phyloP scores from a whole-genome alignment of 352 stramenopile species.

The Pythium brassicae region DNA sequence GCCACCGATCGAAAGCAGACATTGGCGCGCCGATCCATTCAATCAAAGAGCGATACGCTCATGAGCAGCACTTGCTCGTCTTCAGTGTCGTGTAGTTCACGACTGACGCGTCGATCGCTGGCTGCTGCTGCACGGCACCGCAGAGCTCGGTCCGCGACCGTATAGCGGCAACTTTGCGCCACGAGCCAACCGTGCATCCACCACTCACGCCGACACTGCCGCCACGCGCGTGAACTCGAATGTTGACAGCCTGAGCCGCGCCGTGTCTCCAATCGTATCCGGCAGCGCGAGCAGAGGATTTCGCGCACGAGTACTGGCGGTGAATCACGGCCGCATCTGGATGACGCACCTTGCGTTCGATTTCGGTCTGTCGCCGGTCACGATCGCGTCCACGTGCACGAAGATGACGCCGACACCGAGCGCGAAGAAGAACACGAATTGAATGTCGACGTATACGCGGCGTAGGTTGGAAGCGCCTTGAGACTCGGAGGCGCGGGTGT shows the following conservation, averaged over 20 bases:
- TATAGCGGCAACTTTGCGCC: not conserved
- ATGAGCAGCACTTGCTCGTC: conserved; percentile 1
- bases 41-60: not conserved
- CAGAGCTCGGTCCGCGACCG: conserved; percentile 3
- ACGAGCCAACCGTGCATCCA: not conserved
- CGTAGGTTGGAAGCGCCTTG: not conserved
- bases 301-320: conserved; percentile 14
- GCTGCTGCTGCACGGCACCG: not conserved
- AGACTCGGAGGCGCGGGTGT: not conserved
- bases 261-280: not conserved
- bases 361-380: not conserved
- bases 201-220: not conserved
- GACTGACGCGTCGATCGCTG: not conserved
- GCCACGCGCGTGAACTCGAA: conserved; percentile 9
- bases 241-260: not conserved
- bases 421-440: conserved; percentile 3
- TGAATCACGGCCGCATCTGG: conserved; percentile 20
- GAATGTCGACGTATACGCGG: not conserved
- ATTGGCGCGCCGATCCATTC: not conserved
- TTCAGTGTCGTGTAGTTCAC: not conserved
- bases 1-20: no score
- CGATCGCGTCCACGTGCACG: not conserved
- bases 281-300: conserved; percentile 5
- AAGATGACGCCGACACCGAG: conserved; percentile 3
- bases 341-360: conserved; percentile 3